These are phyloP conservation scores for Metschnikowia lunata DNA, from an alignment of 805 yeast species.

Conservation along the genomic window DNA sequence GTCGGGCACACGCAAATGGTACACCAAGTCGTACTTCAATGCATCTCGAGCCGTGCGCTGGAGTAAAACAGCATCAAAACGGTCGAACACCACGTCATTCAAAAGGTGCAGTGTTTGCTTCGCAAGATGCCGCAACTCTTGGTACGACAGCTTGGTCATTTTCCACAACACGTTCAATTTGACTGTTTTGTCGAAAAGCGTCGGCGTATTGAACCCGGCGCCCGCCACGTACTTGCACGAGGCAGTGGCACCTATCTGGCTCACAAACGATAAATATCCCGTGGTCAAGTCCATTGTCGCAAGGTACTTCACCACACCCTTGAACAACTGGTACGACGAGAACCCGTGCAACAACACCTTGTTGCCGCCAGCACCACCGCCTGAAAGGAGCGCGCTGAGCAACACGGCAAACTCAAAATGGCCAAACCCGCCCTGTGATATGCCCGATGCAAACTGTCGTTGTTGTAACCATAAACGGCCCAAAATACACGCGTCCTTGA, in stretches of 20 bases:
- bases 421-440: constrained; percentile 80
- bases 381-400: constrained; percentile 76
- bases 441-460: constrained; percentile 67
- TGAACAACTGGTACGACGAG: constrained; percentile 89
- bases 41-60: constrained; percentile 49
- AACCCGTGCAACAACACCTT: constrained; percentile 80
- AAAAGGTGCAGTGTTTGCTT: constrained; percentile 60
- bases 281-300: constrained; percentile 68
- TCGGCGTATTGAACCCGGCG: constrained; percentile 69
- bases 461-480: constrained; percentile 91
- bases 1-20: constrained; percentile 49
- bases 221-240: constrained; percentile 41
- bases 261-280: constrained; percentile 67
- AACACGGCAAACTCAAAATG: constrained; percentile 82
- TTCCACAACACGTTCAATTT: constrained; percentile 78
- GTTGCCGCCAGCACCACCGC: constrained; percentile 75
- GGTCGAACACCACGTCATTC: constrained; percentile 76
- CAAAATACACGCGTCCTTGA: constrained; percentile 79
- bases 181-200: constrained; percentile 70
- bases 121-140: constrained; percentile 61
- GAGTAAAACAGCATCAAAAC: constrained; percentile 75
- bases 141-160: constrained; percentile 66
- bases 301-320: constrained; percentile 76
- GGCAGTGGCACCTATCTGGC: constrained; percentile 44
- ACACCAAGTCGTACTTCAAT: constrained; percentile 61